phyloP scores from a whole-genome alignment of 1,139 yeast species.

The Saccharomyces uvarum region DNA sequence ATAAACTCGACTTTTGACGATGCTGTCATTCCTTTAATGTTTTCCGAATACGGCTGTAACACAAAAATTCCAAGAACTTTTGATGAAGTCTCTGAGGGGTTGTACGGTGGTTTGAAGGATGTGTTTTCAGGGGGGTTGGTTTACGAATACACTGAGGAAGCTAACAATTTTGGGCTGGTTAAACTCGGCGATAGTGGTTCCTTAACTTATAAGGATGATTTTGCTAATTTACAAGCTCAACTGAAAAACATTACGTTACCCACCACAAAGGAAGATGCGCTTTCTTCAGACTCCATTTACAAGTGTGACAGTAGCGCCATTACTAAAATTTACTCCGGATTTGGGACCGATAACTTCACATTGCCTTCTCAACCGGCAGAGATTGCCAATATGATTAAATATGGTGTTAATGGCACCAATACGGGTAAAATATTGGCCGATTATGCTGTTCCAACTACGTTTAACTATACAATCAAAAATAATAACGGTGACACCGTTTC shows the following conservation, averaged over 20 bases:
- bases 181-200: slow-evolving; percentile 39
- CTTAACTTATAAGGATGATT: slow-evolving; percentile 47
- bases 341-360: slow-evolving; percentile 38
- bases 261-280: slow-evolving; percentile 35
- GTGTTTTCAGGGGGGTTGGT: slow-evolving; percentile 72
- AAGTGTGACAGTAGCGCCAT: slow-evolving; percentile 49
- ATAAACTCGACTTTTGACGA: slow-evolving; percentile 54
- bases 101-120: slow-evolving; percentile 45
- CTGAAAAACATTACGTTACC: slow-evolving; percentile 41
- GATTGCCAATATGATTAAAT: slow-evolving; percentile 37
- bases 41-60: slow-evolving; percentile 81
- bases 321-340: slow-evolving; percentile 32
- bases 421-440: slow-evolving; percentile 41
- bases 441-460: slow-evolving; percentile 35
- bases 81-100: slow-evolving; percentile 59
- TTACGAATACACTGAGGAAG: slow-evolving; percentile 67
- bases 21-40: slow-evolving; percentile 64
- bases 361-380: slow-evolving; percentile 40
- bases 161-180: slow-evolving; percentile 64
- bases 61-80: slow-evolving; percentile 56
- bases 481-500: slow-evolving; percentile 44
- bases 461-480: slow-evolving; percentile 42
- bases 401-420: slow-evolving; percentile 47
- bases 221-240: slow-evolving; percentile 45
- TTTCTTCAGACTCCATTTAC: slow-evolving; percentile 35